Percentiles rank a stretch among this genome's conserved stretches.
These are phyloP conservation scores for Carex myosuroides DNA, from an alignment of 176 grass and related monocot genomes.

Conservation along the genomic window DNA sequence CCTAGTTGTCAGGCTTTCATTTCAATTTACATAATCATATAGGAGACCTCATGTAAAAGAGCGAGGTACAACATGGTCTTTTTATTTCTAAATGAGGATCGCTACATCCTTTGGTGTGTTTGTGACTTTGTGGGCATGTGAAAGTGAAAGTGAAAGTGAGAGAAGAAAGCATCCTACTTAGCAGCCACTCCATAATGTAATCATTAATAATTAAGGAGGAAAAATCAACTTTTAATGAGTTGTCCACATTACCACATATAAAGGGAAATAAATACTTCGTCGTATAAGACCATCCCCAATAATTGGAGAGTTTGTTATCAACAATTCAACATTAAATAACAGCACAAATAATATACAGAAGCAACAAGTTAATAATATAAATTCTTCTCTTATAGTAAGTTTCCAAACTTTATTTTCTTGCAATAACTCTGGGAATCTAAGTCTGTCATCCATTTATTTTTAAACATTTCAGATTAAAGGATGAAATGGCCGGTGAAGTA, in stretches of 20 bases:
- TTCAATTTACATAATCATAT: background rate
- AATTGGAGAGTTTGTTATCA: background rate
- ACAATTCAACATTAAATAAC: slow-evolving; percentile 5
- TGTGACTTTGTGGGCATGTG: background rate
- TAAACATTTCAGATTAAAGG: slow-evolving; percentile 50
- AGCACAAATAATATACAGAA: background rate
- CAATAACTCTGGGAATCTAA: background rate
- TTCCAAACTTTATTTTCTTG: background rate
- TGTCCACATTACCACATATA: background rate
- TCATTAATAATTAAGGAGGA: slow-evolving; percentile 5
- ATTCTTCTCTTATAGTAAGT: background rate
- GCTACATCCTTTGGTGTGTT: background rate
- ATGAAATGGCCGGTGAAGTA: slow-evolving; percentile 71
- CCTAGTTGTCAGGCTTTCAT: background rate
- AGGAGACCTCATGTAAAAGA: background rate
- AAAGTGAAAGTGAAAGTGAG: background rate
- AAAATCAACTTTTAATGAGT: background rate
- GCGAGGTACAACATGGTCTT: background rate
- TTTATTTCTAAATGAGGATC: slow-evolving; percentile 9
- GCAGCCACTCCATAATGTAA: background rate
- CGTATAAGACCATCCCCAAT: background rate
- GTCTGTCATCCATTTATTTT: slow-evolving; percentile 11
- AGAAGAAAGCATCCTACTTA: background rate
- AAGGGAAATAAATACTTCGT: background rate
- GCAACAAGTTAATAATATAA: background rate